Base-by-base conservation (phyloP, 2,329 filamentous ascomycete genomes). In the Fusarium illudens region DNA sequence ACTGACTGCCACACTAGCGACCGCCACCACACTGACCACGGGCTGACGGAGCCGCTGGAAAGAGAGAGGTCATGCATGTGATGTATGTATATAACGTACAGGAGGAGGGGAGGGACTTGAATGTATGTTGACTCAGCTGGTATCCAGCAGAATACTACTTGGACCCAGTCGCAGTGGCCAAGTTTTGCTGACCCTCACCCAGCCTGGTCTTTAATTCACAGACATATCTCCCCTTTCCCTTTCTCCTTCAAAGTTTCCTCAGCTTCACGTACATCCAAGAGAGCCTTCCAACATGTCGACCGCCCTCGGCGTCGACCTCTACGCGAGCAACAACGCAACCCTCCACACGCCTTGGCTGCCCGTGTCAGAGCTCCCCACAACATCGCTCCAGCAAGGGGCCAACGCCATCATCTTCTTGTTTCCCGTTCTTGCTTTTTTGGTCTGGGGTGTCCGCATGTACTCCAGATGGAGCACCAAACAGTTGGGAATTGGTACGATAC, bases 401-500 rank as follows among this genome's bases (percentile, higher is more conserved):
- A 46, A 66, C 11, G 68, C 62, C 20, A 68, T 72, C 17, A 62
- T 71, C 27, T 70, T 70, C 13, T 22, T 68, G 4, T 58, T 70
- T 58, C 64, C 60, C 0, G 57, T 59, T 33, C 63, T 72, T 11
- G 62, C 67, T 15, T 67, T 72, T 42, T 34, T 37, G 10, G 20
- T 65, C 25, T 68, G 64, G 61, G 39, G 11, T 1, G 12, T 67
- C 13, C 70, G 67, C 2, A 66, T 72, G 33, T 68, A 70, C 48
- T 62, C 67, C n/a, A 58, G 70, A 9, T 59, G 56, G 2, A 59
- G 46, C 10, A 54, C 70, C 2, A 70, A 71, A 20, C 64, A 71
- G 20, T 9, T 72, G 4, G 64, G 70, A 11, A 32, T 62, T 22
- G 68, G 70, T 71, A 48, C 27, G 70, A 49, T 17, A n/a, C n/a